Percentiles rank a stretch among this genome's conserved stretches.
Conservation (phyloP, 768 basidiomycete species). For the Chlorophyllum brunneum region DNA sequence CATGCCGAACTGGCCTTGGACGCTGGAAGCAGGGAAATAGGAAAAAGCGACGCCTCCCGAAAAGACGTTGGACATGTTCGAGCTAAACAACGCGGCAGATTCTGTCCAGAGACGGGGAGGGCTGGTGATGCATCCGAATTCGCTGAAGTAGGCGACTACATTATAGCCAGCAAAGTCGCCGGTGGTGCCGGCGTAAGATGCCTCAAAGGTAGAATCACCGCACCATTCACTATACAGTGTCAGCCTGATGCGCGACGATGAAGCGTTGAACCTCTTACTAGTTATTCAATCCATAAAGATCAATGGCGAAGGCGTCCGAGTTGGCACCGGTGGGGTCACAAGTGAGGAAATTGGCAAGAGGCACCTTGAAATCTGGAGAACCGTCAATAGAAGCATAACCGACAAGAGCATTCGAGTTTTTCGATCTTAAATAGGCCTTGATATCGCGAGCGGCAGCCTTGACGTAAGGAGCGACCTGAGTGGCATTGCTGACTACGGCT, state of each 20-base stretch:
- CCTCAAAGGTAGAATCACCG: slow-evolving; percentile 56
- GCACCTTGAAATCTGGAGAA: slow-evolving; percentile 51
- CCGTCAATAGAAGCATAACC: slow-evolving; percentile 89
- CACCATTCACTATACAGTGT: slow-evolving; percentile 68
- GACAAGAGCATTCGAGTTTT: slow-evolving; percentile 61
- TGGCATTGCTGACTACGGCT: slow-evolving; percentile 50
- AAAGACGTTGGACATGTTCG: slow-evolving; percentile 74
- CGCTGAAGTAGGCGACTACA: slow-evolving; percentile 86
- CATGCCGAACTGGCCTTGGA: slow-evolving; percentile 78
- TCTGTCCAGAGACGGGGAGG: slow-evolving; percentile 79
- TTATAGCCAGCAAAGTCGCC: slow-evolving; percentile 60
- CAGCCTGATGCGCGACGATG: background rate
- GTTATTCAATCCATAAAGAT: slow-evolving; percentile 85
- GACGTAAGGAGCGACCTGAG: slow-evolving; percentile 70
- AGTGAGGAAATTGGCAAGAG: slow-evolving; percentile 74
- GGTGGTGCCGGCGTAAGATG: slow-evolving; percentile 53
- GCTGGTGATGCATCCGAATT: slow-evolving; percentile 70
- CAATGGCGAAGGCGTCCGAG: slow-evolving; percentile 62
- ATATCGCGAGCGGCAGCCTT: slow-evolving; percentile 90
- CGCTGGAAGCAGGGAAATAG: slow-evolving; percentile 82
- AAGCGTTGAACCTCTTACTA: slow-evolving; percentile 48
- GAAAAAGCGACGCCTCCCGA: slow-evolving; percentile 88
- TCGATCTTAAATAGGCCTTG: slow-evolving; percentile 79
- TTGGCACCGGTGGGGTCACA: slow-evolving; percentile 60
- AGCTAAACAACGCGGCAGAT: slow-evolving; percentile 64